Evolutionary conservation across 106 monocot genomes (phyloP), one percentile per base, ranked within the genome.

Genomic region (Posidonia australis): DNA sequence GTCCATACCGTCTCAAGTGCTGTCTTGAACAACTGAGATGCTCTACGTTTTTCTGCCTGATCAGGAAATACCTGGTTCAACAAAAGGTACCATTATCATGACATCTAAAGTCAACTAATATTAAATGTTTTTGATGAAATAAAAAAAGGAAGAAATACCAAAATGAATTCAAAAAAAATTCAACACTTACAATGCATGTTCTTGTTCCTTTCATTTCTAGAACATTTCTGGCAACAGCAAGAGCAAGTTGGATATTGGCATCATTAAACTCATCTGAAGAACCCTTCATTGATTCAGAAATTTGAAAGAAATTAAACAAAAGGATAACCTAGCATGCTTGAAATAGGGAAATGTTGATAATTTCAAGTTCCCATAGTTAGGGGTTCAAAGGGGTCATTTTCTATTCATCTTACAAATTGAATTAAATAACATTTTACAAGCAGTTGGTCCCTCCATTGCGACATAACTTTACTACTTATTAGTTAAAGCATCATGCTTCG

Each of bases 241-340:
- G 84, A 16, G 82, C 94, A 65, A 96, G 94, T 76, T 96, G 94
- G 73, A 90, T 77, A 46, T 96, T 96, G 66, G 94, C 94, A 79
- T 96, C 94, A 72, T 86, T 96, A 61, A 90, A 96, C 64, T 96
- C 94, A 70, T 96, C 94, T 71, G 94, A 96, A 82, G 83, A 82
- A 30, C 94, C 94, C 94, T 96, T 76, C 68, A 84, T 30, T 58
- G 12, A 58, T 46, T 58, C 11, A 28, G 27, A 74, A 60, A 25
- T 29, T 36, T 31, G 54, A 41, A 44, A 58, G 67, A 75, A 22
- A 63, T 24, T 23, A 46, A 41, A 20, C 3, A n/a, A 23, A 9
- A 20, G 17, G 22, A 9, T 52, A n/a, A 52, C 36, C 36, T 36
- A 36, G 0, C 3, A 56, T 14, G 13, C 3, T 27, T 1, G 14